These are phyloP conservation scores for Cryptococcus wingfieldii DNA, from an alignment of 1,284 basidiomycete genomes.

Conservation along the genomic window DNA sequence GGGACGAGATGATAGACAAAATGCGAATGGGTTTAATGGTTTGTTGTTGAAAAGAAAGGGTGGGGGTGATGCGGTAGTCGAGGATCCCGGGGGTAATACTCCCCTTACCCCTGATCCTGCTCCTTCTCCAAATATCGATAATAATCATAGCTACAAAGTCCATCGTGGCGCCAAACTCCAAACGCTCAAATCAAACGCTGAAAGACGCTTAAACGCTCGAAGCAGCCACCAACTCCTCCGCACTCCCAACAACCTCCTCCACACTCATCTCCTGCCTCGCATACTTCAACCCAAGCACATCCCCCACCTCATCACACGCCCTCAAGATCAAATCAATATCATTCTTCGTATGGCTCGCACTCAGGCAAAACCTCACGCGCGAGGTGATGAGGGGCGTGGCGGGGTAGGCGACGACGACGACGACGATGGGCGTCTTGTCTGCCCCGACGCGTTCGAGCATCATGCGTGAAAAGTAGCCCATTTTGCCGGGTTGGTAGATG, in stretches of 20 bases:
- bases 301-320: slow-evolving; percentile 90
- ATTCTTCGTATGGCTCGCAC: slow-evolving; percentile 92
- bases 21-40: too few species aligned
- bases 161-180: too few species aligned
- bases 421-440: slow-evolving; percentile 63
- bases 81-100: too few species aligned
- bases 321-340: slow-evolving; percentile 83
- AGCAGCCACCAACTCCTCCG: slow-evolving; percentile 69
- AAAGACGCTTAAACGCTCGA: neutral
- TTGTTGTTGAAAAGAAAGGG: too few species aligned
- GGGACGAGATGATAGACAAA: too few species aligned
- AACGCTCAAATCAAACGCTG: neutral
- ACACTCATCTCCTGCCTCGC: slow-evolving; percentile 69
- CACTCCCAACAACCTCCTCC: slow-evolving; percentile 69
- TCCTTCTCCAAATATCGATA: too few species aligned
- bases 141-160: too few species aligned
- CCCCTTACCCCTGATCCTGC: too few species aligned
- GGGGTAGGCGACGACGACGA: slow-evolving; percentile 78
- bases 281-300: slow-evolving; percentile 77
- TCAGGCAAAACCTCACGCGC: slow-evolving; percentile 90
- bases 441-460: slow-evolving; percentile 71
- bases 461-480: slow-evolving; percentile 80
- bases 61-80: too few species aligned
- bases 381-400: slow-evolving; percentile 87
- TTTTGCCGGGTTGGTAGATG: slow-evolving; percentile 90